Evolutionary conservation across 1,139 yeast genomes (phyloP), one percentile per base, ranked within the genome.

Genomic region (Taiozyma sp.): DNA sequence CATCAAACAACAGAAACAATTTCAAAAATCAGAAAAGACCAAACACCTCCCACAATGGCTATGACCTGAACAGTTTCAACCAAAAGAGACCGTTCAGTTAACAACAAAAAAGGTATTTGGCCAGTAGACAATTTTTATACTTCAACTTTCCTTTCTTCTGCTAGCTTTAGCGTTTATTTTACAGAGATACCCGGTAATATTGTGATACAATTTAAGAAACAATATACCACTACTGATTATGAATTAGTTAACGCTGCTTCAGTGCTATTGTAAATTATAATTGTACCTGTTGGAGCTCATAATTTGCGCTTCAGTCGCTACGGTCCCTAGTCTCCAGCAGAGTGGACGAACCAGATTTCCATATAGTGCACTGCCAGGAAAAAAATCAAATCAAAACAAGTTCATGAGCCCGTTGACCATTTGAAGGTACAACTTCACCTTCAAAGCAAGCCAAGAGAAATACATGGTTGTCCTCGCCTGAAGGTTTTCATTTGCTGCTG

Each of bases 31-130:
- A 44, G n/a, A 44, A 22, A 29, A 44, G 42, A 44, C 47, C 29
- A 29, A 43, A 43, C n/a, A 43, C 45, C 8, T n/a, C 41, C 9
- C 41, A 44, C n/a, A 44, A 36, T 27, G 47, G 47, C 9, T 44
- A 34, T 27, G 47, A 44, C 24, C 9, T 29, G n/a, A 34, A 38
- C 24, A 38, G 13, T 38, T 29, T 36, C 16, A 36, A 36, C 30
- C 30, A 27, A 16, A 47, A 47, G 19, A 47, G 46, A 46, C 48
- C 48, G 2, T 45, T 45, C 41, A 19, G 14, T 19, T 38, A 38
- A 38, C 19, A 38, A 19, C n/a, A 5, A 19, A 19, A 22, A 32
- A 14, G 19, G 6, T n/a, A 32, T 8, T n/a, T 32, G 36, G 7
- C 4, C 36, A 32, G 14, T 14, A 32, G 36, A 32, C 19, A 32